These are phyloP conservation scores for Zelonia costaricensis DNA, from an alignment of 208 protist genomes.

Conservation along the genomic window DNA sequence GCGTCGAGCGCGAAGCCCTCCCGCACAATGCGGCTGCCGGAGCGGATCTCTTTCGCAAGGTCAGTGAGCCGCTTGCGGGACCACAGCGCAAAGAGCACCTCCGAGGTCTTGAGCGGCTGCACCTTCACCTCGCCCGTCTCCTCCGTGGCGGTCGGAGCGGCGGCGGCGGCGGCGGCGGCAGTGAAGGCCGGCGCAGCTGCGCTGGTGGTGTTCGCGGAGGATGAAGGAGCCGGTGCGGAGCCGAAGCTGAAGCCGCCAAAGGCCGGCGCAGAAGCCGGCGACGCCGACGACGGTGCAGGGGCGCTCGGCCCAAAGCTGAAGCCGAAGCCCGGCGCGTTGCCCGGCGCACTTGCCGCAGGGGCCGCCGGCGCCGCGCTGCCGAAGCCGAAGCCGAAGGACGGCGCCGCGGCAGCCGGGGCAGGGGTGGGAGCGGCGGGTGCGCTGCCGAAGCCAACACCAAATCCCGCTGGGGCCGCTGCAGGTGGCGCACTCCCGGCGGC, in stretches of 20 bases:
- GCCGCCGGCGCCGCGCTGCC: conserved; percentile 3
- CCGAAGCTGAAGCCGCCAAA: conserved; percentile 22
- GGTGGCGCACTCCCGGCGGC: neutral
- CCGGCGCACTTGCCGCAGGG: neutral
- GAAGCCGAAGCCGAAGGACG: conserved; percentile 40
- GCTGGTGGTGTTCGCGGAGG: conserved; percentile 1
- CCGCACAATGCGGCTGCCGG: conserved; percentile 81
- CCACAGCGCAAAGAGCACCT: conserved; percentile 82
- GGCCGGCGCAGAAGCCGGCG: neutral
- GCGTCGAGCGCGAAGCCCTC: conserved; percentile 55
- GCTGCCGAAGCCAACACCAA: neutral
- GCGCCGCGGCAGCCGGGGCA: conserved; percentile 7
- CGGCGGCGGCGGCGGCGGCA: conserved; percentile 3
- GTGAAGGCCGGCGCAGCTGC: conserved; percentile 35
- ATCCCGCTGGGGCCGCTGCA: conserved; percentile 1
- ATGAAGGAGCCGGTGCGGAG: conserved; percentile 15
- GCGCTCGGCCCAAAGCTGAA: conserved; percentile 28
- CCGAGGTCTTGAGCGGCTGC: conserved; percentile 55
- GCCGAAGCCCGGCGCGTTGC: conserved; percentile 16
- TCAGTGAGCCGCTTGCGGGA: conserved; percentile 56
- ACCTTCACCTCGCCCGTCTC: conserved; percentile 25
- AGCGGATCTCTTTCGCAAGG: conserved; percentile 69
- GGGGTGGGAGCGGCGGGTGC: conserved; percentile 8
- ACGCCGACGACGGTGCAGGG: conserved; percentile 4
- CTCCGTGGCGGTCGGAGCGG: conserved; percentile 2